Base-by-base conservation (phyloP, 345 rosid genomes). In the Murraya koenigii region DNA sequence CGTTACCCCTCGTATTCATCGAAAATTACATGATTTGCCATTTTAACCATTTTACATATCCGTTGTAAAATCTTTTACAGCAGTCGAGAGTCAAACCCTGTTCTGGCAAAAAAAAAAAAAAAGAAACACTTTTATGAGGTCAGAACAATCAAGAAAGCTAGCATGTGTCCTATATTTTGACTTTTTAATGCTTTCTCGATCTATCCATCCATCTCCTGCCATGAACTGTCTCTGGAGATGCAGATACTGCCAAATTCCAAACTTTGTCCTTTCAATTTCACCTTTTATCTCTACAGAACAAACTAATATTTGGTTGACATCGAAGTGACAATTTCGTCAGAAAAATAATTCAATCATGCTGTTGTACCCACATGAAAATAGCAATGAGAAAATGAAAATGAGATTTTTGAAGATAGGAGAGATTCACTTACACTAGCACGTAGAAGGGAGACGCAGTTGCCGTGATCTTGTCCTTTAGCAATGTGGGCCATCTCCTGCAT, bases 401-500 rank as follows among this genome's bases (percentile, higher is more conserved):
- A 14, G 69, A 56, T 28, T 61, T 8, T 61, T 61, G 28, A 11
- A 11, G 13, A 38, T 9, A 38, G 39, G 3, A 74, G 44, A 7
- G 36, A 77, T 82, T 89, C n/a, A 90, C 98, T 82, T 90, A 93
- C 98, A 32, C 90, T 88, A 67, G 97, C 93, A 17, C 99, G 97
- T 1, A 96, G 94, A 23, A 96, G 97, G 47, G 99, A 92, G 82
- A 96, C 95, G 82, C 97, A 94, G 90, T 96, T 96, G 80, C 97
- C 94, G 74, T 85, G 97, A 73, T 96, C 94, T 69, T 91, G 99
- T 83, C 98, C 97, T 77, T 96, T 96, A 80, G 98, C 97, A 15
- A 96, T 90, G 83, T 90, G 97, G 71, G 97, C 95, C 93, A 96
- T 92, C 84, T 96, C 98, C 77, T 96, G 95, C 97, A 93, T 93